Evolutionary conservation across 1,284 basidiomycete species (phyloP), one percentile per base, ranked within the genome.

Genomic region (Naganishia albida): DNA sequence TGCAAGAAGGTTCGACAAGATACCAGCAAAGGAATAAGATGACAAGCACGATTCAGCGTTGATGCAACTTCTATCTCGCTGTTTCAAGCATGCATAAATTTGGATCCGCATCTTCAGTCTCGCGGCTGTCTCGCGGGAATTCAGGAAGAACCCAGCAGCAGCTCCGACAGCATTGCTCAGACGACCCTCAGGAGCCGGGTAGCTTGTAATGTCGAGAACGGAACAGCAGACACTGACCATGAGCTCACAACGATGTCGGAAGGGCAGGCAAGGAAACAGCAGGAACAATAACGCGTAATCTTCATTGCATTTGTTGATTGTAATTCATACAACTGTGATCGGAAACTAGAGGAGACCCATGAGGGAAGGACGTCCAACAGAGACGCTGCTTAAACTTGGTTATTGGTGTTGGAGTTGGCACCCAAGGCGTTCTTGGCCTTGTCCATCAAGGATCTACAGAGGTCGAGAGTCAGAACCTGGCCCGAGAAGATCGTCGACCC

Each of bases 401-500:
- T 38, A n/a, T 16, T 20, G 18, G 16, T 16, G 51, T 53, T 53
- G 51, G 34, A 52, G 54, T 69, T 54, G 38, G 67, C 57, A 63
- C 71, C 70, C 52, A 72, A 59, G 51, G 69, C 69, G 54, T 70
- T 46, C 67, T 73, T 72, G 63, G 70, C 72, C 63, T 70, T 70
- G 70, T 74, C 71, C 51, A 69, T 52, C 20, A 74, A 23, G 44
- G 70, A 59, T 28, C 56, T 55, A 28, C n/a, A n/a, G n/a, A n/a
- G 4, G 52, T 39, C 7, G 7, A 43, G 3, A 40, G 23, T 49
- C 48, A 49, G 25, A 49, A 25, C 15, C 3, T n/a, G n/a, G n/a
- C n/a, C n/a, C n/a, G n/a, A n/a, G n/a, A n/a, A n/a, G n/a, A n/a
- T n/a, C 25, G 20, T 20, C 13, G 2, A n/a, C 7, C 26, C 12